These are phyloP conservation scores for Lentinula edodes DNA, from an alignment of 768 basidiomycete species.

Conservation along the genomic window DNA sequence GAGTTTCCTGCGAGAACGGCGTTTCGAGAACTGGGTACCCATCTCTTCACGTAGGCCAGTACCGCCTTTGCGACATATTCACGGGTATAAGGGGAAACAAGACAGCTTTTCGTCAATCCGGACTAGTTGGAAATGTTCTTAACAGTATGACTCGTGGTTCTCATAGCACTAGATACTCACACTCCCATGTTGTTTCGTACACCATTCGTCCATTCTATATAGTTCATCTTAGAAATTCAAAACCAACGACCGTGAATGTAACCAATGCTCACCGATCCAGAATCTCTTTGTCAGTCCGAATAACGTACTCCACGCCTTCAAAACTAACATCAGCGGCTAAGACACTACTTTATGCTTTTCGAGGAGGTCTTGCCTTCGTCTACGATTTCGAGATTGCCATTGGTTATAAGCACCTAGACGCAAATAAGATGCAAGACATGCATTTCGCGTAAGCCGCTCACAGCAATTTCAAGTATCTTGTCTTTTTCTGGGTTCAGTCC, in stretches of 20 bases:
- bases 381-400: slow-evolving; percentile 75
- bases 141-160: background rate
- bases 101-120: slow-evolving; percentile 76
- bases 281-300: slow-evolving; percentile 61
- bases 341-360: too few species aligned
- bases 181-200: slow-evolving; percentile 70
- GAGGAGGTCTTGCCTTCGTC: slow-evolving; percentile 36
- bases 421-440: background rate
- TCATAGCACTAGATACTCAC: slow-evolving; percentile 30
- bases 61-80: slow-evolving; percentile 57
- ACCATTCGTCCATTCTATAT: slow-evolving; percentile 85
- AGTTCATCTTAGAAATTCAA: background rate
- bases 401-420: slow-evolving; percentile 73
- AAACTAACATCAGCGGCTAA: too few species aligned
- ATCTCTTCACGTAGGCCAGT: slow-evolving; percentile 74
- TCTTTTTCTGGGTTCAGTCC: slow-evolving; percentile 64
- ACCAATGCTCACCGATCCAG: slow-evolving; percentile 55
- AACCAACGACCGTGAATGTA: background rate
- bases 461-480: slow-evolving; percentile 78
- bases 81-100: slow-evolving; percentile 60
- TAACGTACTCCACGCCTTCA: slow-evolving; percentile 65
- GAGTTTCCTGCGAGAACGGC: slow-evolving; percentile 85
- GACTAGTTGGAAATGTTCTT: slow-evolving; percentile 38
- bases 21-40: slow-evolving; percentile 62
- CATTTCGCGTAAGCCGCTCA: slow-evolving; percentile 20